These are phyloP conservation scores for Citrus inodora DNA, from an alignment of 345 rosid species.

Conservation along the genomic window DNA sequence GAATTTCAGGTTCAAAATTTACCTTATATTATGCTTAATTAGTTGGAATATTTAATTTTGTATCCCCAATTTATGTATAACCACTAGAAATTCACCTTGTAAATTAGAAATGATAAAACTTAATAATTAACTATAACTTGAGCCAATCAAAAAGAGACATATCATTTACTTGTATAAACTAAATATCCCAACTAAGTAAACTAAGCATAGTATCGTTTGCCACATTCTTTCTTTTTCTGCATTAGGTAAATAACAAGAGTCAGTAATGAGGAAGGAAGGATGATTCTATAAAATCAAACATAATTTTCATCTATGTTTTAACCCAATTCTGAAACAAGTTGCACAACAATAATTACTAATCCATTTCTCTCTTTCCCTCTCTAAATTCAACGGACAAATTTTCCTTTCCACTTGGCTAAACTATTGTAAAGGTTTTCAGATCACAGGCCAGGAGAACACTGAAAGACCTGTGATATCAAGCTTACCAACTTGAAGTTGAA, in stretches of 20 bases:
- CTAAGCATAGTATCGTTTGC: no score
- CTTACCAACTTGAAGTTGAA: not conserved
- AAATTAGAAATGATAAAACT: no score
- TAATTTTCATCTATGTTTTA: not conserved
- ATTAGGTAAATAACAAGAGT: not conserved
- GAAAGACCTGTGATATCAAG: not conserved
- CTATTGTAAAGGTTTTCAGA: not conserved
- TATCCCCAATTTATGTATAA: no score
- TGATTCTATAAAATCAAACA: not conserved
- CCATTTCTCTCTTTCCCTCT: not conserved
- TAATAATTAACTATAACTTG: no score
- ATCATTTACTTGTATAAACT: no score
- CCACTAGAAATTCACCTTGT: no score
- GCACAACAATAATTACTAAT: not conserved
- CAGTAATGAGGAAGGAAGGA: not conserved
- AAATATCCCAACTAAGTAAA: no score
- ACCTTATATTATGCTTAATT: no score
- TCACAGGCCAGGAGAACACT: not conserved
- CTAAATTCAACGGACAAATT: not conserved
- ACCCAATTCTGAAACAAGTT: not conserved
- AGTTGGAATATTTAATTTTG: no score
- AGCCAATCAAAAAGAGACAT: no score
- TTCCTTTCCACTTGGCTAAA: not conserved
- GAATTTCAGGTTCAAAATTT: no score
- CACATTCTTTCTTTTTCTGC: not conserved